Evolutionary conservation across 129 eudicot species (phyloP).

Genomic region (Arctium lappa): DNA sequence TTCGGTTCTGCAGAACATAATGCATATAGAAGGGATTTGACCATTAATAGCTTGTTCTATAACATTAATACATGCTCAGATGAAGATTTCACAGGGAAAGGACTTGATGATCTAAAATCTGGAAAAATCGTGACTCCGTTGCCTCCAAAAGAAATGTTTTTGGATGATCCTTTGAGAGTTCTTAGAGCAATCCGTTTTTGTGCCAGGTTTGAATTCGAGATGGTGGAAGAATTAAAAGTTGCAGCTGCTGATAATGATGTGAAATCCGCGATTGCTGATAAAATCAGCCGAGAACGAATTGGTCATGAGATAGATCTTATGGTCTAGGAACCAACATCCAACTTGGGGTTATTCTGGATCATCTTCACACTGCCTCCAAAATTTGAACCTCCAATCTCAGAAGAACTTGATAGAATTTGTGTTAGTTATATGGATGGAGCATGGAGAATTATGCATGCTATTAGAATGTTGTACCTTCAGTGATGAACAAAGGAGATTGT

Average conservation of each 20-base stretch:
- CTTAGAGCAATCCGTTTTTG: conserved; percentile 94
- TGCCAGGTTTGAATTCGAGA: conserved; percentile 66
- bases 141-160: conserved; percentile 83
- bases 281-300: conserved; percentile 79
- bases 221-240: conserved; percentile 57
- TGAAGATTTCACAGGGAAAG: conserved; percentile 81
- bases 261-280: conserved; percentile 62
- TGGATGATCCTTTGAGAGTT: conserved; percentile 89
- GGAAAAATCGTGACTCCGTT: conserved; percentile 83
- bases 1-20: conserved; percentile 89
- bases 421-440: conserved; percentile 59
- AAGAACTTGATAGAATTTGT: conserved; percentile 63
- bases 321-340: conserved; percentile 59
- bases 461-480: conserved; percentile 38
- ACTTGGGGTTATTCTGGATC: conserved; percentile 61
- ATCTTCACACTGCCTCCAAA: conserved; percentile 61
- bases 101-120: conserved; percentile 61
- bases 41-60: conserved; percentile 87
- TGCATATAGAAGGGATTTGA: conserved; percentile 88
- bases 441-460: conserved; percentile 50
- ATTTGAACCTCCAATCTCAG: conserved; percentile 41
- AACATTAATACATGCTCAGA: conserved; percentile 58
- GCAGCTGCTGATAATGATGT: conserved; percentile 73
- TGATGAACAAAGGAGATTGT: conserved; percentile 63
- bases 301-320: conserved; percentile 87